Evolutionary conservation across 306 rosid species (phyloP), one percentile per base, ranked within the genome.

Genomic region (Inga leiocalycina): DNA sequence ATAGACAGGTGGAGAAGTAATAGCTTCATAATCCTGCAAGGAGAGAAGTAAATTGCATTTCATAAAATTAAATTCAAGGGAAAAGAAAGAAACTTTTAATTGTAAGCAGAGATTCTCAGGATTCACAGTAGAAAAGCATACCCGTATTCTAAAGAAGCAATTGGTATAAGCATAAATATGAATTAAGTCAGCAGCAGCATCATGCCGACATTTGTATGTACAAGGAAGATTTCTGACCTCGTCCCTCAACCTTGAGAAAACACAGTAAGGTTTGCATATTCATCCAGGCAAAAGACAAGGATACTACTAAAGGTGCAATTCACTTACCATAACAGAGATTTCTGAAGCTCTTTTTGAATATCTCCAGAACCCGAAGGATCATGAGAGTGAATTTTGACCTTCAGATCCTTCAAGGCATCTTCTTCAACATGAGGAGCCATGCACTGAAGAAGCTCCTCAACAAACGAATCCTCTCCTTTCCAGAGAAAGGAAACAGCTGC

Each of bases 111-210:
- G 71, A 75, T 70, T 71, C 56, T 44, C 34, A 67, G 77, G 43
- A 39, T 81, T 77, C 54, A 43, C 34, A 71, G 39, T 12, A 61
- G 65, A 35, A 85, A 77, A 78, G 56, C 89, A 27, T 84, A 97
- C 99, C 97, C 81, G 91, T 94, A 94, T 89, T 88, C 97, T 94
- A 91, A 91, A 88, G 88, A 92, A 97, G 86, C 91, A 85, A 79
- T 91, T 89, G 79, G 97, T 97, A 83, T 90, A 90, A 82, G 98
- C 98, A 68, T 94, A 97, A 81, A 91, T 91, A 89, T 97, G 99
- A 85, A 97, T 94, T 85, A 97, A 87, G 90, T 97, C 99, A 68
- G 99, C 99, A 80, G 99, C 97, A 79, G 99, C 99, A 83, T 97
- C 99, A 68, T 97, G 91, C 88, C 97, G 97, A 79, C 98, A 92